phyloP scores from a whole-genome alignment of 2,329 filamentous ascomycete genomes.

The Pezicula rhizophila region DNA sequence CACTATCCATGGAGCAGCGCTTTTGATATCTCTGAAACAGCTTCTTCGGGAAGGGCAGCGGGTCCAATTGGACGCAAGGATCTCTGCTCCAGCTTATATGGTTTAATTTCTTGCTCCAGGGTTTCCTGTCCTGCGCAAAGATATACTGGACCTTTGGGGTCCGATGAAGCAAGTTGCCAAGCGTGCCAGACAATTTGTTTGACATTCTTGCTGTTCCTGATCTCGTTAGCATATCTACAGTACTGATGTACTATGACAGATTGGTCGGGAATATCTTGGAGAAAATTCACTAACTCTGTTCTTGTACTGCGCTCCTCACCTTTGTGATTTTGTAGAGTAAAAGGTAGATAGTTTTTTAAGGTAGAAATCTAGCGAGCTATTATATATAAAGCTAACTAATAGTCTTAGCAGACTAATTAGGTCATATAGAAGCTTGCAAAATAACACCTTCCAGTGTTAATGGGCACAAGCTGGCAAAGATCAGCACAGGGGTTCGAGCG shows the following conservation, averaged over 20 bases:
- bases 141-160: constrained; percentile 63
- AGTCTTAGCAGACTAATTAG: no score
- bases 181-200: constrained; percentile 68
- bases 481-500: constrained; percentile 59
- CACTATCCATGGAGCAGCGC: constrained; percentile 62
- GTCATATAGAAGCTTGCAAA: no score
- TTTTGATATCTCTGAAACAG: constrained; percentile 51
- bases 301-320: constrained; percentile 61
- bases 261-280: constrained; percentile 69
- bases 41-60: constrained; percentile 44
- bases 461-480: constrained; percentile 65
- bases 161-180: constrained; percentile 60
- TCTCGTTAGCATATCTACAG: constrained; percentile 62
- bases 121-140: constrained; percentile 57
- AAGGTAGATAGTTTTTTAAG: no score
- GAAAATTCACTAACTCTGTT: constrained; percentile 72
- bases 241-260: constrained; percentile 66
- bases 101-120: constrained; percentile 60
- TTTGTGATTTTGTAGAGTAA: no score
- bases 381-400: no score
- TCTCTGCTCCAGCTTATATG: constrained; percentile 47
- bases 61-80: constrained; percentile 52
- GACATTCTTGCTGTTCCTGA: constrained; percentile 63
- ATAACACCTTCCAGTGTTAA: no score
- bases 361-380: no score